These are phyloP conservation scores for Carex myosuroides DNA, from an alignment of 176 grass and related monocot species.

Conservation along the genomic window DNA sequence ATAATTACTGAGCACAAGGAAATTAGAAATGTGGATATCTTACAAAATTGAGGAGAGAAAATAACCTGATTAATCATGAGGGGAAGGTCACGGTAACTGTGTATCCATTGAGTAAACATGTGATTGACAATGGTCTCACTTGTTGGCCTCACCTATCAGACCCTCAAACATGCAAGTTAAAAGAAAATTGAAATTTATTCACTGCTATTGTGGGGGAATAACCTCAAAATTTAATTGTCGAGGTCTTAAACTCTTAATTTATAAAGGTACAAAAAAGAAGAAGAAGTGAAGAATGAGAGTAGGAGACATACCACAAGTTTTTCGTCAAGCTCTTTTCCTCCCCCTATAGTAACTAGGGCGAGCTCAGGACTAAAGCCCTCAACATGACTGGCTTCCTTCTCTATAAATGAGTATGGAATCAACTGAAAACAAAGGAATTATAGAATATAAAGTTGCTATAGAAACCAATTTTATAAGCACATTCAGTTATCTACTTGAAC, in stretches of 20 bases:
- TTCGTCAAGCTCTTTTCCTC: conserved; percentile 97
- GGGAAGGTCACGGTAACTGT: conserved; percentile 95
- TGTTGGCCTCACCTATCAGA: conserved; percentile 94
- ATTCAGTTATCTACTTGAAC: neutral
- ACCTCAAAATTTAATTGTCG: neutral
- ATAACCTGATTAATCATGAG: conserved; percentile 97
- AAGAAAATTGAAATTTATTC: conserved; percentile 32
- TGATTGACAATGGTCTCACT: conserved; percentile 99
- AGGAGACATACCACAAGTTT: conserved; percentile 75
- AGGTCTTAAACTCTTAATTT: neutral
- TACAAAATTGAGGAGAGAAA: neutral
- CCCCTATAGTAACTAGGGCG: conserved; percentile 88
- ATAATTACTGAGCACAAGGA: conserved; percentile 12
- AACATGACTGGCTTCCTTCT: conserved; percentile 97
- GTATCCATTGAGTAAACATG: conserved; percentile 99
- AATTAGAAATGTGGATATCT: neutral
- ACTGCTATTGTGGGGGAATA: conserved; percentile 16
- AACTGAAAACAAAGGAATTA: conserved; percentile 39
- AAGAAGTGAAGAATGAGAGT: conserved; percentile 22
- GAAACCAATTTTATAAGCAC: neutral
- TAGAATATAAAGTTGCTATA: neutral
- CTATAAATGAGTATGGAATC: conserved; percentile 99
- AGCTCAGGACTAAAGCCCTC: conserved; percentile 97
- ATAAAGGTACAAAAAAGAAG: neutral
- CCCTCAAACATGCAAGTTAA: conserved; percentile 61